These are phyloP conservation scores for Aspergillus panamensis DNA, from an alignment of 495 filamentous ascomycete species.

Conservation along the genomic window DNA sequence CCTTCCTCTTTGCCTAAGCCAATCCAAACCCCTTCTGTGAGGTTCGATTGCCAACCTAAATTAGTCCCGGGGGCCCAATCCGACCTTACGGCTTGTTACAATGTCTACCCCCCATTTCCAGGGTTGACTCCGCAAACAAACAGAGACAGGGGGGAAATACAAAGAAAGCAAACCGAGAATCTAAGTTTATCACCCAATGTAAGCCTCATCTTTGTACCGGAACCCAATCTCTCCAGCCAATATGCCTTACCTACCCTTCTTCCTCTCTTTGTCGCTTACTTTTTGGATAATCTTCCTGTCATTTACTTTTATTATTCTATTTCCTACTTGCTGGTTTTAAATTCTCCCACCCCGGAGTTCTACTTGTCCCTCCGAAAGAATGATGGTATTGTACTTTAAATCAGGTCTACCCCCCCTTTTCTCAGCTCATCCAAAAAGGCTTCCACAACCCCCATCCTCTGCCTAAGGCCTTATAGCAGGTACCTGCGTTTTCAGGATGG, in stretches of 20 bases:
- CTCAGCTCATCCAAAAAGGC: not conserved
- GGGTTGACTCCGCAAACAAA: not conserved
- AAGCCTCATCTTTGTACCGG: slow-evolving; percentile 19
- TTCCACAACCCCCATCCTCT: not conserved
- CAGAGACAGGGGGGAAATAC: not conserved
- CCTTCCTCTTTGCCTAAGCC: not conserved
- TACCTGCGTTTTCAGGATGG: not conserved
- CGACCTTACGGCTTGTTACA: not conserved
- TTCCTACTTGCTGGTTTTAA: not conserved
- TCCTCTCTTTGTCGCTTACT: not conserved
- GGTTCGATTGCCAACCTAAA: not conserved
- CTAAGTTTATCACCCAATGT: slow-evolving; percentile 13
- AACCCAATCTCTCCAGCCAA: slow-evolving; percentile 15
- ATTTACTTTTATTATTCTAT: slow-evolving; percentile 4
- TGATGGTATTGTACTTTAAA: not conserved
- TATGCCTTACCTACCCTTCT: slow-evolving; percentile 6
- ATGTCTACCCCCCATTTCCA: not conserved
- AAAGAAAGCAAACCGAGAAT: not conserved
- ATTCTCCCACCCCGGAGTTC: not conserved
- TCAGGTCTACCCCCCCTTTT: not conserved
- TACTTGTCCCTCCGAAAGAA: not conserved
- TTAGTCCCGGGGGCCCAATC: slow-evolving; percentile 8
- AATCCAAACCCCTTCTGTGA: not conserved
- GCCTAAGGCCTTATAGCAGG: not conserved
- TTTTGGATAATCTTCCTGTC: slow-evolving; percentile 3